These are phyloP conservation scores for Chlorokybus atmophyticus DNA, from an alignment of 139 green algal species.

Conservation along the genomic window DNA sequence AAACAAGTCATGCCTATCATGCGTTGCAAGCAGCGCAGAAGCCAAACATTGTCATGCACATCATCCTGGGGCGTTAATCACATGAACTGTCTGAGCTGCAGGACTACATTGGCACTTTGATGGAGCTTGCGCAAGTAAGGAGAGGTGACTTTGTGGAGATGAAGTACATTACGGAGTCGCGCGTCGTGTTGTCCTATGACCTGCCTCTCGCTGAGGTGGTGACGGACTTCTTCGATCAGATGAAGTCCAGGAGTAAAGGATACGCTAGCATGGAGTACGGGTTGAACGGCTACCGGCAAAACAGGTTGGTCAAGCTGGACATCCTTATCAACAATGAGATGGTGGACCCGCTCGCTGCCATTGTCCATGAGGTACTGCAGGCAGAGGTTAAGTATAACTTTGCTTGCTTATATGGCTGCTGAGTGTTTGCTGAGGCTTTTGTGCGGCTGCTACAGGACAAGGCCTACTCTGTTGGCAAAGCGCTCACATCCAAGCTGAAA, in stretches of 20 bases:
- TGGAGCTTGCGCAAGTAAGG: constrained; percentile 70
- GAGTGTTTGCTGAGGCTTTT: not conserved
- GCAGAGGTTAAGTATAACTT: not conserved
- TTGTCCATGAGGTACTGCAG: constrained; percentile 49
- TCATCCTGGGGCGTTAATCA: too few relatives aligned
- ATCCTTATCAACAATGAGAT: constrained; percentile 79
- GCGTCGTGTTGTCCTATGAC: constrained; percentile 79
- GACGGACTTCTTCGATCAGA: constrained; percentile 93
- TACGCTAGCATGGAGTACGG: constrained; percentile 87
- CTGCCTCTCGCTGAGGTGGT: constrained; percentile 93
- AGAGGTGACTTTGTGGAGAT: constrained; percentile 85
- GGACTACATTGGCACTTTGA: constrained; percentile 87
- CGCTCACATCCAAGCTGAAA: constrained; percentile 78
- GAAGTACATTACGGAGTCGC: constrained; percentile 78
- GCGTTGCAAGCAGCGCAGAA: too few relatives aligned
- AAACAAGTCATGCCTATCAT: too few relatives aligned
- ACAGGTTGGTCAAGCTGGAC: constrained; percentile 82
- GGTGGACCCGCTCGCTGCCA: constrained; percentile 67
- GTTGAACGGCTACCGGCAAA: constrained; percentile 41
- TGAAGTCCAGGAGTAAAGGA: constrained; percentile 78
- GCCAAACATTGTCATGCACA: too few relatives aligned
- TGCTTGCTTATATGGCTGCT: not conserved
- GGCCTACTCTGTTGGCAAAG: constrained; percentile 24
- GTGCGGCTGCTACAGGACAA: not conserved
- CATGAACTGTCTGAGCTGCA: too few relatives aligned